These are phyloP conservation scores for Penicillium sp. DNA, from an alignment of 2,329 filamentous ascomycete species.

Conservation along the genomic window DNA sequence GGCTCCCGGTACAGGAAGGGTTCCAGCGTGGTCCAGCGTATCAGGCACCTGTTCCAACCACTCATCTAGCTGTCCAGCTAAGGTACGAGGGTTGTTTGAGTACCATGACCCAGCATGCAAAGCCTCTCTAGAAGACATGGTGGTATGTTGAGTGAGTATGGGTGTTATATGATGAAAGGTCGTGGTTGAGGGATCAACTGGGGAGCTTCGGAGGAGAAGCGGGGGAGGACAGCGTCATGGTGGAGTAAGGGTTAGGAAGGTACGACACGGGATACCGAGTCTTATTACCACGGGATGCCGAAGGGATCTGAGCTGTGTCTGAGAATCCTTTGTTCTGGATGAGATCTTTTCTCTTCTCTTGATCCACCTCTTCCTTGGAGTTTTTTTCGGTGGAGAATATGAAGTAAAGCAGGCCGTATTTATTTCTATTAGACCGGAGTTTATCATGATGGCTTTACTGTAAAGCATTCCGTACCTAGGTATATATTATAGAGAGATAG, in stretches of 20 bases:
- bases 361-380: no score
- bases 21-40: constrained; percentile 64
- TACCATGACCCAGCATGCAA: constrained; percentile 93
- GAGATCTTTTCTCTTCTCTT: no score
- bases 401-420: no score
- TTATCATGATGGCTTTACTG: no score
- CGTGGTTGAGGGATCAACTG: constrained; percentile 1
- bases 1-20: constrained; percentile 73
- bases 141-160: constrained; percentile 2
- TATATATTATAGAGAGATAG: no score
- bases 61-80: constrained; percentile 71
- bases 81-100: constrained; percentile 59
- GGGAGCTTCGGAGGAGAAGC: constrained; percentile 24
- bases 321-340: no score
- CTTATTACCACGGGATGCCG: constrained; percentile 3
- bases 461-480: no score
- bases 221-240: constrained; percentile 34
- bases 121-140: constrained; percentile 57
- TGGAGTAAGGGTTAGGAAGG: constrained; percentile 22
- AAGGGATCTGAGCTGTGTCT: neutral
- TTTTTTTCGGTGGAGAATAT: no score
- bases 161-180: neutral
- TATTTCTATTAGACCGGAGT: no score
- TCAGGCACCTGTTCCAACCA: constrained; percentile 75
- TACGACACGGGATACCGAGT: constrained; percentile 16